Base-by-base conservation (phyloP, 805 yeast genomes). In the Starmerella davenportii region DNA sequence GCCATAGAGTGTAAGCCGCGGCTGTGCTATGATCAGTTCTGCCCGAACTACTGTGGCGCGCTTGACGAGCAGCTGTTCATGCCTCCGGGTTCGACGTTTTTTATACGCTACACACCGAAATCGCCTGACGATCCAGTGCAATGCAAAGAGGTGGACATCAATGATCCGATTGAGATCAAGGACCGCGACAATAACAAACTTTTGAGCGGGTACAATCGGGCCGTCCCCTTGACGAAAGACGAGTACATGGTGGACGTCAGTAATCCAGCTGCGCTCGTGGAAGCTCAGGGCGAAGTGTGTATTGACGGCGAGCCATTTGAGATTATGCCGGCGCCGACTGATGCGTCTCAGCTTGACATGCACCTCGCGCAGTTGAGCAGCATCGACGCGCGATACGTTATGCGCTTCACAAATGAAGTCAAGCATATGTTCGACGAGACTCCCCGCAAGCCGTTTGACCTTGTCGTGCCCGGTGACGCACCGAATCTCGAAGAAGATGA, bases 261-360 rank as follows among this genome's bases (percentile, higher is more conserved):
- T 14, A 4, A 30, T 17, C 35, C 17, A 13, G n/a, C 18, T 13
- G 19, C 20, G 3, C 27, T 32, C 5, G 4, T 21, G 21, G 17
- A 28, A 4, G 4, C 27, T 4, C 21, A 38, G 11, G 48, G 48
- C 14, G 34, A 34, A 15, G 36, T 40, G 14, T 11, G 18, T 5
- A 19, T 28, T 11, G 29, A 34, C 19, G 38, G 30, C 4, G 15
- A 20, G n/a, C 21, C 19, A 15, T 45, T 41, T 43, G 48, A 45
- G 25, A 25, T 45, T 13, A 29, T 43, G 41, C 48, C 48, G 3
- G 37, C 37, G 16, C 48, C 47, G 7, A 30, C 39, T 3, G 46
- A 45, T 24, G 44, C 48, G 7, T 43, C 48, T 16, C 48, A 43
- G 16, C 35, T 45, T 16, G 48, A 45, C 30, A 43, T 44, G 44